Conservation (phyloP, 1,139 yeast genomes). For the Debaryomycetaceae sp. region DNA sequence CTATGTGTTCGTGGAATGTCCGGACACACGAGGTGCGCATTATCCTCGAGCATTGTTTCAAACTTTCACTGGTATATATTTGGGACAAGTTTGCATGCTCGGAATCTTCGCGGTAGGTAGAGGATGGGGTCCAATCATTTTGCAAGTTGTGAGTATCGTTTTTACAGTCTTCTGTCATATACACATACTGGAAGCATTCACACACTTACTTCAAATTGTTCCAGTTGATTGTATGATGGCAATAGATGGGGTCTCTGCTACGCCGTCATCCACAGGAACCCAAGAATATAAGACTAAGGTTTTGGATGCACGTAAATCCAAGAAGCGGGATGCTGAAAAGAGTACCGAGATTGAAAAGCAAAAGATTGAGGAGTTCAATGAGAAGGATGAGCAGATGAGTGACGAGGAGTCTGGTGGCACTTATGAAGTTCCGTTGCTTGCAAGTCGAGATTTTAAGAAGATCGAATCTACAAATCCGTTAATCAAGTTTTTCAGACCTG, state of each 20-base stretch:
- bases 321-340: neutral
- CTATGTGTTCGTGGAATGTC: constrained; percentile 58
- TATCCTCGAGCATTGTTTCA: constrained; percentile 88
- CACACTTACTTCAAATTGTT: constrained; percentile 51
- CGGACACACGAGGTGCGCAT: constrained; percentile 79
- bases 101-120: constrained; percentile 88
- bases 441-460: constrained; percentile 48
- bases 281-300: constrained; percentile 37
- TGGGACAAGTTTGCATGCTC: constrained; percentile 80
- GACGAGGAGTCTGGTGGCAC: constrained; percentile 14
- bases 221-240: constrained; percentile 71
- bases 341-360: constrained; percentile 5
- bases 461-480: constrained; percentile 27
- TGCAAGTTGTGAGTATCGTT: constrained; percentile 63
- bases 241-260: constrained; percentile 63
- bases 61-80: constrained; percentile 80
- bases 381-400: constrained; percentile 13
- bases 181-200: constrained; percentile 60
- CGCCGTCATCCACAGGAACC: constrained; percentile 48
- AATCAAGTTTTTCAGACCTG: constrained; percentile 61
- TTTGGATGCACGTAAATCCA: constrained; percentile 13
- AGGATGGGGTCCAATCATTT: constrained; percentile 90
- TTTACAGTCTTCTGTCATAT: constrained; percentile 67
- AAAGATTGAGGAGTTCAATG: constrained; percentile 7
- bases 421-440: constrained; percentile 43